Base-by-base conservation (phyloP, 2,329 filamentous ascomycete genomes). In the Mycocentrospora acerina region DNA sequence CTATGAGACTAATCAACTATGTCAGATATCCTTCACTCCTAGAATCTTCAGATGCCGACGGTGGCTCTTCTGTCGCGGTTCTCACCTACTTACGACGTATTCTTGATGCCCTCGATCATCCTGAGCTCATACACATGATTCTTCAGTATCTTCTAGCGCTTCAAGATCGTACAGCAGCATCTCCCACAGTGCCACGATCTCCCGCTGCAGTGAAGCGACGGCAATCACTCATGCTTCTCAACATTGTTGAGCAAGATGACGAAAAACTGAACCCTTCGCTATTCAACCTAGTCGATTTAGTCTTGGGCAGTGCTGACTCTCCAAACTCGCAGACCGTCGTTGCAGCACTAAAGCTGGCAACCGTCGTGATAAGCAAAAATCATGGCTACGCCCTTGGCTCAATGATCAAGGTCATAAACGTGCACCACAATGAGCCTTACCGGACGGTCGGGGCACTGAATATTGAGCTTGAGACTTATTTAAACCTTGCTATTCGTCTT, bases 41-140 rank as follows among this genome's bases (percentile, higher is more conserved):
- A 11, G 91, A 98, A 67, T 98, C 93, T 8, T 97, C 93, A 1
- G 93, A 98, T 70, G 87, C 94, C 26, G 91, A 97, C 67, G 93
- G 91, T 51, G 93, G 93, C 37, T 98, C 93, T 6, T 95, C 93
- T 1, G 90, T 97, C 15, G 93, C 93, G 3, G 93, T 98, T 10
- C 76, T 97, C 47, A 96, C 90, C 2, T 97, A 98, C 65, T 76
- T 98, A 24, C 85, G 87, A 41, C 85, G 88, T 28, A 95, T 97
- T 38, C 77, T 98, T 5, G 90, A 96, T 64, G 86, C 88, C 1
- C 76, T 98, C 11, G 89, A 96, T 48, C 90, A 97, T 62, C 88
- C 89, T 7, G 90, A 97, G 59, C 85, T 98, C 73, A 88, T 96
- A 42, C 88, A 95, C 53, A 85, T 95, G 44, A 93, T 97, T 36